A percentile compares a stretch with the other conserved stretches of the same genome.
Conservation (phyloP, 345 rosid genomes). For the Hypericum perforatum region DNA sequence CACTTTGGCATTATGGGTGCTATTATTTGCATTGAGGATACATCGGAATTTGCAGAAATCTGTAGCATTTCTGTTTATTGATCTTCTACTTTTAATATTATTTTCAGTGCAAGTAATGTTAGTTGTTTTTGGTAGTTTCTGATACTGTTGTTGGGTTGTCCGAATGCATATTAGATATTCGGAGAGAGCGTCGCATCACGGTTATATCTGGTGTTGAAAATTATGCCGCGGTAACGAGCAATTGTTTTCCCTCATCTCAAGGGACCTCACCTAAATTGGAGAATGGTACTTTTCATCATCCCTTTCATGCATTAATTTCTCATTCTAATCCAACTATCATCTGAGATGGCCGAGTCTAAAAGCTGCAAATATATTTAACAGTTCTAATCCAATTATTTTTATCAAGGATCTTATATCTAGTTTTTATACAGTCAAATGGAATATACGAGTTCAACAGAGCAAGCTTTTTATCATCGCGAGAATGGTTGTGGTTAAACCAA, state of each 20-base stretch:
- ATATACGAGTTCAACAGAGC: slow-evolving; percentile 25
- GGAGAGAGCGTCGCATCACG: slow-evolving; percentile 8
- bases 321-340: slow-evolving; percentile 16
- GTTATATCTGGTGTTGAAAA: slow-evolving; percentile 14
- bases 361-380: slow-evolving; percentile 22
- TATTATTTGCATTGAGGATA: too few species aligned
- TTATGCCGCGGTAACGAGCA: slow-evolving; percentile 8
- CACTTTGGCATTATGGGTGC: too few species aligned
- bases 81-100: too few species aligned
- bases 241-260: slow-evolving; percentile 15
- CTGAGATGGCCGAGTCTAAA: slow-evolving; percentile 16
- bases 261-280: slow-evolving; percentile 17
- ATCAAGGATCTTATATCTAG: slow-evolving; percentile 69
- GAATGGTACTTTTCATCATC: slow-evolving; percentile 27
- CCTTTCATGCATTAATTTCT: slow-evolving; percentile 4
- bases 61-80: too few species aligned
- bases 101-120: too few species aligned
- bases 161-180: too few species aligned
- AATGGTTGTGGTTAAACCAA: slow-evolving; percentile 25
- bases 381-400: slow-evolving; percentile 27
- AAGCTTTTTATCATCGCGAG: slow-evolving; percentile 22
- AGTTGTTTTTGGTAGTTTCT: too few species aligned
- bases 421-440: slow-evolving; percentile 60
- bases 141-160: too few species aligned
- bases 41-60: too few species aligned